Evolutionary conservation across 1,139 yeast species (phyloP), one percentile per base, ranked within the genome.

Genomic region (Debaryomyces fabryi): DNA sequence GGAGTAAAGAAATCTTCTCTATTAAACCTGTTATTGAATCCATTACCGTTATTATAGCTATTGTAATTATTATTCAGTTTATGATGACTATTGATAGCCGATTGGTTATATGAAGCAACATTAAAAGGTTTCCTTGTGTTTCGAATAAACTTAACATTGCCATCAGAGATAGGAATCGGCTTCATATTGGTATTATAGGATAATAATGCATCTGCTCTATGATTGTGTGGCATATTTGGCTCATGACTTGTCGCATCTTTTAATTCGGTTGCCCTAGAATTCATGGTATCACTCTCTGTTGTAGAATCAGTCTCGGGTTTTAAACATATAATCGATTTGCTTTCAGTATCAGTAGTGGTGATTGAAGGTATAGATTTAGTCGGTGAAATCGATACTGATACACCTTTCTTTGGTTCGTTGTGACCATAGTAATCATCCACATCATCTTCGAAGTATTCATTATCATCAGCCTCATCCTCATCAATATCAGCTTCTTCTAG

Each of bases 1-100:
- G 95, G 95, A 2, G 95, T 86, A 60, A 86, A 86, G 56, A 78
- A 85, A 60, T 86, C 92, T 55, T 83, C 86, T 50, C 92, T 75
- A 57, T 80, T 81, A 59, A 81, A 85, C 37, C 64, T 66, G 43
- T 55, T 61, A 52, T 65, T 69, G 27, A 70, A 67, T 24, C 45
- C 44, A 27, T 52, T 42, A 16, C 55, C 52, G 34, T 46, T 52
- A 21, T 57, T 49, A 60, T 68, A 37, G 69, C 15, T 18, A 21
- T 15, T 30, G 36, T 29, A 67, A 27, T 38, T 69, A 50, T 62
- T 64, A 52, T 68, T 65, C 47, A 40, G 44, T n/a, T 49, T 46
- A 13, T 53, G 53, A 12, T 54, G 53, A 34, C 59, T 56, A 39
- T 51, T 54, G 4, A 42, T 42, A 4, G 49, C 45, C 62, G 67